Percentiles rank a stretch among this genome's conserved stretches.
phyloP scores from a whole-genome alignment of 2,329 filamentous ascomycete genomes.

The Exserohilum rostratum region DNA sequence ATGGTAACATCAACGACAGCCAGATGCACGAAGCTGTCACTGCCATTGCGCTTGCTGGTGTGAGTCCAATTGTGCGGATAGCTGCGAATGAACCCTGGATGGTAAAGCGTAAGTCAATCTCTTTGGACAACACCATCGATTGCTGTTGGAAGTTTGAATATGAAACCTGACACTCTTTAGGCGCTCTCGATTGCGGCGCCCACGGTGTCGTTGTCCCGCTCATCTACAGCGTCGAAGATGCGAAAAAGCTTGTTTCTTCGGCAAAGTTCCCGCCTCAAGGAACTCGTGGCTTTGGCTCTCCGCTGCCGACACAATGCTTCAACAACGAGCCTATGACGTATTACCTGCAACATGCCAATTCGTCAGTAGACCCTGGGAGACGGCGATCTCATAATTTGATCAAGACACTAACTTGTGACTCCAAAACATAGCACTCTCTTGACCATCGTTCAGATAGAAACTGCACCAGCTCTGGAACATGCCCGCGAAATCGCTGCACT shows the following conservation, averaged over 20 bases:
- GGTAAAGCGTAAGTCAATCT: constrained; percentile 58
- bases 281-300: constrained; percentile 62
- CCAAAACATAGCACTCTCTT: constrained; percentile 50
- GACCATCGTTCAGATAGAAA: constrained; percentile 59
- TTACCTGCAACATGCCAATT: constrained; percentile 62
- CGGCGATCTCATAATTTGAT: too few relatives aligned
- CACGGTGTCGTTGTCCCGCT: constrained; percentile 64
- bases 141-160: too few relatives aligned
- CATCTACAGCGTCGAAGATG: constrained; percentile 60
- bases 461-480: constrained; percentile 47
- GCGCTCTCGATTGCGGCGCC: constrained; percentile 64
- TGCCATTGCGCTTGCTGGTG: constrained; percentile 53
- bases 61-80: constrained; percentile 56
- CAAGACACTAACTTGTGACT: too few relatives aligned
- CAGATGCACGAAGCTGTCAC: constrained; percentile 63
- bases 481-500: constrained; percentile 59
- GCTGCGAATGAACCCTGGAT: constrained; percentile 66
- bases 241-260: constrained; percentile 57
- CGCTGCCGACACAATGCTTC: constrained; percentile 58
- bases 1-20: constrained; percentile 62
- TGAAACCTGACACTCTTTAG: constrained; percentile 26
- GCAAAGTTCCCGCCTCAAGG: constrained; percentile 64
- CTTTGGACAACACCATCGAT: background rate
- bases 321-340: constrained; percentile 51
- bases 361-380: constrained; percentile 1